phyloP scores from a whole-genome alignment of 768 basidiomycete genomes.

The Mycena vitilis region DNA sequence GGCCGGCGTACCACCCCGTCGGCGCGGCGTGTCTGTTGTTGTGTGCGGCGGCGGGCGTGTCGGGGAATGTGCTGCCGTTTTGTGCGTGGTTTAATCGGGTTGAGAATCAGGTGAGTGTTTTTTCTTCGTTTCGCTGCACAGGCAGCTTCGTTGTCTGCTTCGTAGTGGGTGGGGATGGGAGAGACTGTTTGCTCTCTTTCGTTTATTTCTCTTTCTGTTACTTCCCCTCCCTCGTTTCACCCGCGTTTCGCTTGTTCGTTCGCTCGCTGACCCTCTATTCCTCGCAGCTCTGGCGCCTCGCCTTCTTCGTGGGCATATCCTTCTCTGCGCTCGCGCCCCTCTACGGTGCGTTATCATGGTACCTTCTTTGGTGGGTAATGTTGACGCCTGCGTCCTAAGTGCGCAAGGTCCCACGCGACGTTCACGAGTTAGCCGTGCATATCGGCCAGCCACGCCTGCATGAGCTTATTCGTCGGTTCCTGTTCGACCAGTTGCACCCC shows the following conservation, averaged over 20 bases:
- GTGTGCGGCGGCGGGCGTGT: constrained; percentile 78
- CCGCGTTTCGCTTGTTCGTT: no score
- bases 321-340: constrained; percentile 81
- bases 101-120: constrained; percentile 8
- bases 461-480: not conserved
- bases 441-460: not conserved
- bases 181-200: no score
- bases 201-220: no score
- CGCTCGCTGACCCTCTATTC: constrained; percentile 13
- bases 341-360: no score
- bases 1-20: constrained; percentile 39
- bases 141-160: no score
- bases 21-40: constrained; percentile 71
- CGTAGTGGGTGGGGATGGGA: no score
- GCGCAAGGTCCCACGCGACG: constrained; percentile 1
- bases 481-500: not conserved
- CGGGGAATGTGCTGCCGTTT: constrained; percentile 88
- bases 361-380: no score
- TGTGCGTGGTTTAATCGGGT: constrained; percentile 85
- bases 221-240: no score
- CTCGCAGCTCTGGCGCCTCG: constrained; percentile 74
- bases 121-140: no score
- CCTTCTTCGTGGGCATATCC: constrained; percentile 83
- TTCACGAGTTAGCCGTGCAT: not conserved
- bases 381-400: no score